Conservation (phyloP, 768 basidiomycete species). For the Lactarius sanguifluus region DNA sequence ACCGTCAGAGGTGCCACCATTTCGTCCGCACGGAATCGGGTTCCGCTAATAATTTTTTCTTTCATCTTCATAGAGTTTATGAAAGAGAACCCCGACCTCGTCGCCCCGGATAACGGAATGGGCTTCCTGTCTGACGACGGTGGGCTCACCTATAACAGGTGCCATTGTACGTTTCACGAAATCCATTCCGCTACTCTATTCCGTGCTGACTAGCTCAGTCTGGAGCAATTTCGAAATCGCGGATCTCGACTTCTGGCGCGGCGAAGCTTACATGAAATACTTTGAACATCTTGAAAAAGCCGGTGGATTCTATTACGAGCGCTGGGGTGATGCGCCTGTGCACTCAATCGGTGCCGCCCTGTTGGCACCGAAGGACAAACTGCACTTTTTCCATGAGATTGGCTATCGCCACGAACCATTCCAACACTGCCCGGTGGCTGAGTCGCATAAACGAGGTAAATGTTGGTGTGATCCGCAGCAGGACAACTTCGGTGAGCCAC, state of each 20-base stretch:
- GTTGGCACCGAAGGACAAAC: constrained; percentile 83
- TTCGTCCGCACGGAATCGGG: background rate
- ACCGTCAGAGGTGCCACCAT: constrained; percentile 55
- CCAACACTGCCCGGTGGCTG: constrained; percentile 86
- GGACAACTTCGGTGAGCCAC: constrained; percentile 67
- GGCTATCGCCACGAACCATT: constrained; percentile 93
- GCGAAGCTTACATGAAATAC: constrained; percentile 55
- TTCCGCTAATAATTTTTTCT: background rate
- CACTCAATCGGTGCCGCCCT: constrained; percentile 85
- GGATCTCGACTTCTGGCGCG: constrained; percentile 55
- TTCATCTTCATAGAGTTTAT: constrained; percentile 46
- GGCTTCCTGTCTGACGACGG: constrained; percentile 56
- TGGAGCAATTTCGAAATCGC: constrained; percentile 70
- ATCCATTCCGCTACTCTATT: constrained; percentile 7
- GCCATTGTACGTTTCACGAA: constrained; percentile 43
- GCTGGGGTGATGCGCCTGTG: constrained; percentile 91
- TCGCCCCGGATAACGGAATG: constrained; percentile 53
- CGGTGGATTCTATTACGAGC: constrained; percentile 66
- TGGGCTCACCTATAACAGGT: constrained; percentile 57
- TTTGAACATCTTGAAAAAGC: constrained; percentile 55
- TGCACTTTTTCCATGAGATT: constrained; percentile 95
- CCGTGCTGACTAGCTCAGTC: constrained; percentile 37
- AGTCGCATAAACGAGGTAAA: constrained; percentile 70
- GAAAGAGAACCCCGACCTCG: constrained; percentile 45
- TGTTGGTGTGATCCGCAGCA: constrained; percentile 75